Evolutionary conservation across 1,284 basidiomycete species (phyloP), one percentile per base, ranked within the genome.

Genomic region (Thecaphora frezii): DNA sequence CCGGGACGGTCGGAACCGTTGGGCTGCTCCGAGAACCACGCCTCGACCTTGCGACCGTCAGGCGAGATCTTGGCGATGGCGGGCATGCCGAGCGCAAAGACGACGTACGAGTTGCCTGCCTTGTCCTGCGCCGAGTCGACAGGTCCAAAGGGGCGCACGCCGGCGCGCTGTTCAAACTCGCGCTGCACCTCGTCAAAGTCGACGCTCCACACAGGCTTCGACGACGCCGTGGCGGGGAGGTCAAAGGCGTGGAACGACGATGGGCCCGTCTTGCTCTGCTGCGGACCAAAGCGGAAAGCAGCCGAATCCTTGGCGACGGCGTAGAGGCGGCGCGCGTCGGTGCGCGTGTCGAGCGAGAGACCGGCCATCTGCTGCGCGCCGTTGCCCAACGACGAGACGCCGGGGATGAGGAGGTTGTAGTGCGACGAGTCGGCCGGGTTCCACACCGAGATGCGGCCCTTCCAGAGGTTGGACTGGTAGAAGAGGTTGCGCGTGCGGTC

Each of bases 381-480:
- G 43, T 56, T 43, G 33, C 71, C 73, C 36, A 40, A 28, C 13
- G 65, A 69, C 0, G 71, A 69, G 10, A 69, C 63, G 18, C 67
- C 70, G 16, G 70, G 67, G 48, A 76, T 71, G 44, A 49, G 41
- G 21, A 77, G 50, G 47, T 74, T 73, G 47, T 66, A 74, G 54
- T 73, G 62, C 30, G 51, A 47, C 24, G 47, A 42, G 48, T 49
- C 48, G 25, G 48, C 52, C 16, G 51, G 44, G 49, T 69, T 59
- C 52, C 52, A 70, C 3, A 72, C 71, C 0, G 64, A 64, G 16
- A 76, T 56, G 18, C 50, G 53, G 5, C 74, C 74, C 49, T 72
- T 70, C 66, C 67, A 77, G 16, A 76, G 57, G 54, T 76, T 77
- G 24, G 72, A 74, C 50, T 74, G 74, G 65, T 74, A 76, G 55